Base-by-base conservation (phyloP, 768 basidiomycete genomes). In the Trametes cinnabarina region DNA sequence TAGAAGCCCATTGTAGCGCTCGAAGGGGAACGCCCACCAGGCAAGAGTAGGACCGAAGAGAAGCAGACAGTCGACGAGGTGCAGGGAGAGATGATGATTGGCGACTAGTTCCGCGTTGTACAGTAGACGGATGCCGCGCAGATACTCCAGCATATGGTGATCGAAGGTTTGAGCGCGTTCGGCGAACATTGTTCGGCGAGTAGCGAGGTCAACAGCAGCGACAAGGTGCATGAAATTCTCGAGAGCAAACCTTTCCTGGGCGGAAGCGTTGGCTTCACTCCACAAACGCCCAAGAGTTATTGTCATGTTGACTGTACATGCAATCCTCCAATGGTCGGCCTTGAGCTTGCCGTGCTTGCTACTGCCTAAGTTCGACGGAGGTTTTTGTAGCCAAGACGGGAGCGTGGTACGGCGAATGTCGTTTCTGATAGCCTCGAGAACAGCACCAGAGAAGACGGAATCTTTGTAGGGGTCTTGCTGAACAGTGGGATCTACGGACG, bases 271-370 rank as follows among this genome's bases (percentile, higher is more conserved):
- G 0, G 46, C 37, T 1, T 1, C 2, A 0, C 68, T 65, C 76
- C 76, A 78, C 0, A 74, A 57, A 7, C 73, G 65, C 15, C 73
- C 69, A 3, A 78, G 62, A 3, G 73, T 74, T 32, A 77, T 66
- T 0, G 67, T 62, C 0, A 77, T 52, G 52, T 74, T 69, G n/a
- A 77, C 65, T 0, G 67, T 66, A 55, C 70, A 72, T 7, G 70
- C 58, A 1, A 65, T 66, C 4, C 71, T 49, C 71, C 73, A 77
- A 30, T 77, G 69, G 41, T 76, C 69, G 0, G 74, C 74, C 34
- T 63, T 73, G 4, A 76, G 66, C 47, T 73, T 73, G 1, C 74
- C 73, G 4, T 64, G 63, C 2, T 57, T 30, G 0, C 67, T 37
- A 2, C 70, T 71, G 0, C 73, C 73, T 68, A 73, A 72, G 40